Evolutionary conservation across 768 basidiomycete species (phyloP).

Genomic region (Galerina sulciceps): DNA sequence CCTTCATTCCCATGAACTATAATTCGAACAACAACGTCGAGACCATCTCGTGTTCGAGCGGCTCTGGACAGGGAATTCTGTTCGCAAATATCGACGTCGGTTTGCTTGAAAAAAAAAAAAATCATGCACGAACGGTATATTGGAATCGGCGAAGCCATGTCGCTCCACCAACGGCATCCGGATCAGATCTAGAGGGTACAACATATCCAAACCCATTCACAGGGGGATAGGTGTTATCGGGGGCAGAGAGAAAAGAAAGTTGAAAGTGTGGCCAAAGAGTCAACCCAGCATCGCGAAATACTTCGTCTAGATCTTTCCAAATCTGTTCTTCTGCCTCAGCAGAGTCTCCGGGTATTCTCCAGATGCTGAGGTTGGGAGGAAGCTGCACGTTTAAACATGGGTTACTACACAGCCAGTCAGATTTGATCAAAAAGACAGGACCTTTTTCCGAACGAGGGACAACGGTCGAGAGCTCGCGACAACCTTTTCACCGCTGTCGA

Average conservation of each 20-base stretch:
- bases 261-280: neutral
- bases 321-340: neutral
- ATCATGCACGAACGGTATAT: neutral
- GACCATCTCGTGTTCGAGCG: conserved; percentile 18
- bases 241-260: neutral
- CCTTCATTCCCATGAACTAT: conserved; percentile 21
- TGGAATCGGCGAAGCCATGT: neutral
- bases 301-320: neutral
- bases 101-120: neutral
- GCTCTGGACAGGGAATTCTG: conserved; percentile 10
- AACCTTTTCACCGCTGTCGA: no score
- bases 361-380: neutral
- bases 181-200: neutral
- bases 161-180: neutral
- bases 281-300: neutral
- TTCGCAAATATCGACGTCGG: neutral
- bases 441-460: no score
- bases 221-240: neutral
- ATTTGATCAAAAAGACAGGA: no score
- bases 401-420: no score
- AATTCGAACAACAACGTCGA: conserved; percentile 20
- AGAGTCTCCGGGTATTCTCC: neutral
- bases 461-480: no score
- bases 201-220: conserved; percentile 1
- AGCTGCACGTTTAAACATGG: neutral